These are phyloP conservation scores for Copromyces sp. DNA, from an alignment of 495 filamentous ascomycete species.

Conservation along the genomic window DNA sequence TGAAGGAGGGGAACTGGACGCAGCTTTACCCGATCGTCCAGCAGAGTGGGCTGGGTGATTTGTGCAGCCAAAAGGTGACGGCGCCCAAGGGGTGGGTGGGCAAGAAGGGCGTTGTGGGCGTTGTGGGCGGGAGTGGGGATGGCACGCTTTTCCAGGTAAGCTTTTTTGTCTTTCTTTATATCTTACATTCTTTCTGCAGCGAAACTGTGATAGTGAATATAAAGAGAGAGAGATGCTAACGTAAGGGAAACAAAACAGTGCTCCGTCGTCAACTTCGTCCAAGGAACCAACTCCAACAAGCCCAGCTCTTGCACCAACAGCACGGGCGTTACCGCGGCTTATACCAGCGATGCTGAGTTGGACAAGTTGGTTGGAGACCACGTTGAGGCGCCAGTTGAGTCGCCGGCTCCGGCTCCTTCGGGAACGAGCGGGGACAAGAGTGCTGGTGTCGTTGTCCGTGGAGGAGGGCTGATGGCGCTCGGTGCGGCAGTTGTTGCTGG, in stretches of 20 bases:
- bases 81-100: constrained; percentile 35
- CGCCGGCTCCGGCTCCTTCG: constrained; percentile 5
- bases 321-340: constrained; percentile 25
- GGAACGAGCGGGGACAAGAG: constrained; percentile 10
- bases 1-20: constrained; percentile 36
- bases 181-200: background rate
- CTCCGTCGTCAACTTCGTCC: constrained; percentile 40
- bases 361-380: constrained; percentile 15
- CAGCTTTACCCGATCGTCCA: constrained; percentile 34
- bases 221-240: constrained; percentile 2
- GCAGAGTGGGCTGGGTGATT: constrained; percentile 36
- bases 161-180: no score
- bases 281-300: constrained; percentile 19
- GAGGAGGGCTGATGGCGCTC: constrained; percentile 5
- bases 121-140: constrained; percentile 34
- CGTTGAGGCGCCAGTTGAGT: background rate
- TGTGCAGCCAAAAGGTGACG: constrained; percentile 31
- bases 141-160: constrained; percentile 42
- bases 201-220: background rate
- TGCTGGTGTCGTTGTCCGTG: constrained; percentile 10
- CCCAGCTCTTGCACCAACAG: constrained; percentile 32
- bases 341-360: constrained; percentile 25
- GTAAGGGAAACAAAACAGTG: constrained; percentile 26
- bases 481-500: constrained; percentile 5
- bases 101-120: constrained; percentile 36